These are phyloP conservation scores for Penicillium polonicum DNA, from an alignment of 2,329 filamentous ascomycete species.

Conservation along the genomic window DNA sequence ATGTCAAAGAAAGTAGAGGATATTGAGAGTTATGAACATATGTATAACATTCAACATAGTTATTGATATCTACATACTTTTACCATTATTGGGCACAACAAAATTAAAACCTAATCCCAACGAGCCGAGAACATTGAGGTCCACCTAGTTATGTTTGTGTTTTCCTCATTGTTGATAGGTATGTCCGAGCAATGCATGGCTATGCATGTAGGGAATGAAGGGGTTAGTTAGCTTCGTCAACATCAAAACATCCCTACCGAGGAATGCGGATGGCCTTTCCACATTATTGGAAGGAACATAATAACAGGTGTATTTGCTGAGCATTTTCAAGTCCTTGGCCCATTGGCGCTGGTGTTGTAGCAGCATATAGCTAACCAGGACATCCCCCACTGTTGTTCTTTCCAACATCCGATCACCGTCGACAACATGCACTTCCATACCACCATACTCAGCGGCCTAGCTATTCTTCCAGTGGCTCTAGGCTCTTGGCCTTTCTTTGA, in stretches of 20 bases:
- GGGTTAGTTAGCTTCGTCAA: background rate
- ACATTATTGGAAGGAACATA: background rate
- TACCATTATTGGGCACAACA: too few species aligned
- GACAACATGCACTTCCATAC: constrained; percentile 12
- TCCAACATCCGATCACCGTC: background rate
- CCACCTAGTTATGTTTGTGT: background rate
- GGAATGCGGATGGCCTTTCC: background rate
- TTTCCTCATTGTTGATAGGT: background rate
- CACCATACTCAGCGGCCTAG: constrained; percentile 8
- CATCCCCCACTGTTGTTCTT: background rate
- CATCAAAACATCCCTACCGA: background rate
- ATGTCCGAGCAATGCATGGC: background rate
- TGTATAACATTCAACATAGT: background rate
- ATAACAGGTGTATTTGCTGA: background rate
- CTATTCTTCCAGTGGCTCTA: constrained; percentile 9
- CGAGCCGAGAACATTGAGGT: accelerated
- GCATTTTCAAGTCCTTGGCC: background rate
- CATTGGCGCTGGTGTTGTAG: background rate
- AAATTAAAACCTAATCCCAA: background rate
- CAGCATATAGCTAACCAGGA: background rate
- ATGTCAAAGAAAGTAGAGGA: background rate
- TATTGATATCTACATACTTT: background rate
- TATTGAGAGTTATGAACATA: background rate
- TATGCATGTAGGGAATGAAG: background rate
- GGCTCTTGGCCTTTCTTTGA: constrained; percentile 9